Evolutionary conservation across 1,284 basidiomycete genomes (phyloP).

Genomic region (Cutaneotrichosporon cavernicola): DNA sequence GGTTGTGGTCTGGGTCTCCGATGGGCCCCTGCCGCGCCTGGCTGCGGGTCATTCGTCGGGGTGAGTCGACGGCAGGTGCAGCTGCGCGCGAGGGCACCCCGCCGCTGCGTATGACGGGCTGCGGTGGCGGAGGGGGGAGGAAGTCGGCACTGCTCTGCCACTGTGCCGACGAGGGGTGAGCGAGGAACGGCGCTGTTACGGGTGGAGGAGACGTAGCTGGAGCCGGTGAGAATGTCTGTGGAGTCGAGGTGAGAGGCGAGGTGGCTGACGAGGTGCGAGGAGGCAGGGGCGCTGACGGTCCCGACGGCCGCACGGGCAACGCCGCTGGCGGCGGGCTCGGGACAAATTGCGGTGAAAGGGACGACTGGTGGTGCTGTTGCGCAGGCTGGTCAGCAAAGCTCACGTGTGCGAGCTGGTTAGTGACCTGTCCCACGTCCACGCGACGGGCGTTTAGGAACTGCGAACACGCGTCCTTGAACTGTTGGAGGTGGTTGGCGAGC

Average conservation of each 20-base stretch:
- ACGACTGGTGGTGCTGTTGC: slow-evolving; percentile 2
- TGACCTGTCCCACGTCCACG: slow-evolving; percentile 56
- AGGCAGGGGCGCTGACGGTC: background rate
- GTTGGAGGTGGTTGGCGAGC: slow-evolving; percentile 65
- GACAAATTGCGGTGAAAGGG: slow-evolving; percentile 3
- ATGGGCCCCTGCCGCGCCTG: slow-evolving; percentile 36
- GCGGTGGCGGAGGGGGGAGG: slow-evolving; percentile 51
- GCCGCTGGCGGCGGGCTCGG: slow-evolving; percentile 8
- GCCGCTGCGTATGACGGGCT: slow-evolving; percentile 43
- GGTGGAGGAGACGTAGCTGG: slow-evolving; percentile 21
- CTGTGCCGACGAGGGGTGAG: slow-evolving; percentile 41
- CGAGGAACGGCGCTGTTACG: slow-evolving; percentile 32
- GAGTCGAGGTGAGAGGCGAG: slow-evolving; percentile 19
- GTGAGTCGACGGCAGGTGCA: slow-evolving; percentile 33
- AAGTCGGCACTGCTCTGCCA: slow-evolving; percentile 48
- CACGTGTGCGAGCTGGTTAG: slow-evolving; percentile 30
- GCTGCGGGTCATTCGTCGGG: slow-evolving; percentile 41
- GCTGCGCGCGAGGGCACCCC: slow-evolving; percentile 38
- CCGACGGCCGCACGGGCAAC: slow-evolving; percentile 9
- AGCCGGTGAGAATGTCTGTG: slow-evolving; percentile 17
- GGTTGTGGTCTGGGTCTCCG: slow-evolving; percentile 45
- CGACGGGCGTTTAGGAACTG: slow-evolving; percentile 70
- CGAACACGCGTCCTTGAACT: slow-evolving; percentile 73
- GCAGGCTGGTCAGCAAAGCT: slow-evolving; percentile 20
- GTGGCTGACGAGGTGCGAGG: slow-evolving; percentile 6